Base-by-base conservation (phyloP, 148 eudicot species). In the Amaranthus cruentus region DNA sequence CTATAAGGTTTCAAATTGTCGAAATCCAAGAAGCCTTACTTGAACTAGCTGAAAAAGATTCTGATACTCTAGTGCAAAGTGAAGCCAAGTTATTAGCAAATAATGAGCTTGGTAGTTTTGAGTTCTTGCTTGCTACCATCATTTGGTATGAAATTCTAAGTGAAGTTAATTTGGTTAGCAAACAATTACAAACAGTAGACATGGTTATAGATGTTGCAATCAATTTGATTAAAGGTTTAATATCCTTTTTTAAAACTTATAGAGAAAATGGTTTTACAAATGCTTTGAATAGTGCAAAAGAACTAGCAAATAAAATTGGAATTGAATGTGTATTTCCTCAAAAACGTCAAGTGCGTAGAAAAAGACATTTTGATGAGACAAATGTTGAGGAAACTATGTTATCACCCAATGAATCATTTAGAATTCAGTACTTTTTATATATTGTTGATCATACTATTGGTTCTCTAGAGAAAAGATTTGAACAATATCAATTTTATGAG, bases 361-460 rank as follows among this genome's bases (percentile, higher is more conserved):
- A 73, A 60, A 62, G 62, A 61, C 44, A 50, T 9, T 50, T 73
- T 73, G 67, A 73, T 73, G 76, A 73, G 42, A 60, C 8, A 62
- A 4, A 0, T 46, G 10, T 14, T 62, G 13, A 73, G 28, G 48
- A n/a, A 7, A 18, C 59, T 43, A 0, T 13, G 8, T 47, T 47
- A 73, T 73, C 76, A 51, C 18, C 57, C 10, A 3, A 62, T 13
- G 69, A 62, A 14, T 73, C 59, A 21, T 73, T 49, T 62, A 49
- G 47, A 51, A 49, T 60, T 28, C 10, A 73, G 2, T 73, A 73
- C 14, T 62, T 73, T 12, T 43, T 62, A 50, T 73, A 61, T 4
- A 61, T 38, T 4, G 11, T 61, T 4, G 56, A 54, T 54, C 11
- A 54, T 7, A 8, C 56, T 54, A 54, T 54, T 54, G 56, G 3